Conservation (phyloP, 2,329 filamentous ascomycete genomes). For the Nothophaeocryptopus gaeumannii region DNA sequence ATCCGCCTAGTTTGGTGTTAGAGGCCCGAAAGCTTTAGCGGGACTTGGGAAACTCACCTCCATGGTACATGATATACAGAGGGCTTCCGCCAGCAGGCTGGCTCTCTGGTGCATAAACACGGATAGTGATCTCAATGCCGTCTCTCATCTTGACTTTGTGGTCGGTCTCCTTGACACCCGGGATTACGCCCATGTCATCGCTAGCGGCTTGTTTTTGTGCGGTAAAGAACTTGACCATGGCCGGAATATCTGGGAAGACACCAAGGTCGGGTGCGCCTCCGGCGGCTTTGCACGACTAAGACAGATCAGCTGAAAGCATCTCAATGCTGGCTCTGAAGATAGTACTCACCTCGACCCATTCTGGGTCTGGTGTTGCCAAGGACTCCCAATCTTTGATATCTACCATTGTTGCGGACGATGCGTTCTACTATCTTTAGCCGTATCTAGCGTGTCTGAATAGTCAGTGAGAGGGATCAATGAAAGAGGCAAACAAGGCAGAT, state of each 20-base stretch:
- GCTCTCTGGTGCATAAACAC: constrained; percentile 28
- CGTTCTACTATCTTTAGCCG: no score
- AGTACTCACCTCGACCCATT: constrained; percentile 25
- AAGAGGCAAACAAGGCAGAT: no score
- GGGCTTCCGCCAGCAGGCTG: constrained; percentile 21
- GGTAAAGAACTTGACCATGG: constrained; percentile 22
- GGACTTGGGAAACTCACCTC: constrained; percentile 12
- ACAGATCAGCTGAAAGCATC: neutral
- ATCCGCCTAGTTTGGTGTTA: constrained; percentile 36
- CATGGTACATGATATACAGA: constrained; percentile 43
- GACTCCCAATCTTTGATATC: constrained; percentile 30
- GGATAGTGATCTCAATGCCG: constrained; percentile 35
- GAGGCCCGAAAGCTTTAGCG: no score
- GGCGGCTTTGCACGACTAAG: constrained; percentile 10
- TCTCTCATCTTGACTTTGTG: constrained; percentile 34
- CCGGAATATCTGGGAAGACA: constrained; percentile 23
- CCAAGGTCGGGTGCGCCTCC: constrained; percentile 29
- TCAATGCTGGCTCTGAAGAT: neutral
- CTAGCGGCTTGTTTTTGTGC: constrained; percentile 1
- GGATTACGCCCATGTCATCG: neutral
- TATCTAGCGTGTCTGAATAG: no score
- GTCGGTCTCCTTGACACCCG: constrained; percentile 40
- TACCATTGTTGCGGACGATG: constrained; percentile 20
- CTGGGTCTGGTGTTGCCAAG: constrained; percentile 24
- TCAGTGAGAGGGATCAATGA: no score